Evolutionary conservation across 1,139 yeast species (phyloP), one percentile per base, ranked within the genome.

Genomic region (Hyphopichia wangnamkhiaoensis): DNA sequence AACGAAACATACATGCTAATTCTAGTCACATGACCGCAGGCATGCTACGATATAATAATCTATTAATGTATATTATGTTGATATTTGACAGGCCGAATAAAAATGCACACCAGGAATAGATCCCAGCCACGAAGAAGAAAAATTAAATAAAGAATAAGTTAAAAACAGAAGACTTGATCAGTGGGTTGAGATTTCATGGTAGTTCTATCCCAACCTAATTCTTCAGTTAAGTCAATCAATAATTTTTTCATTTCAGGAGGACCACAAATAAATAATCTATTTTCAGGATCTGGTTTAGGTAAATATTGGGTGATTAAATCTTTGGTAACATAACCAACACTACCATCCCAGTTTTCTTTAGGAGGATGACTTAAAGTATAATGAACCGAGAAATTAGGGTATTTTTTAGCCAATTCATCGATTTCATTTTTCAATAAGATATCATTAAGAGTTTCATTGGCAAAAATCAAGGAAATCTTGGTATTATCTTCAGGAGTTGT

Each of bases 141-240:
- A n/a, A n/a, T n/a, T n/a, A n/a, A n/a, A n/a, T n/a, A n/a, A n/a
- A 10, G 24, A 19, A 23, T 9, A 15, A 36, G 9, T 57, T 63
- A 84, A 48, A 84, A 85, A 50, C 84, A 79, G 55, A 84, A 84
- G n/a, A 84, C 84, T 60, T 82, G 84, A 47, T 82, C 87, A 41
- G 74, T 72, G 28, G 79, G 78, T 37, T 67, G 64, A 1, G 84
- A 77, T 43, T 67, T 68, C 59, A 74, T 59, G 31, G 61, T 58
- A 24, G 78, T 77, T 47, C 72, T 67, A 15, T 70, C 74, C 82
- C 88, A 85, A 1, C 91, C 90, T 41, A 82, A 60, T 35, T 79
- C 80, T 35, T 65, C 65, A 20, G 87, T 70, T 37, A 71, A 65
- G 29, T 68, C 68, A 18, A 77, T 59, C 43, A 82, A 66, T 33